Base-by-base conservation (phyloP, 306 rosid species). In the Bauhinia variegata region DNA sequence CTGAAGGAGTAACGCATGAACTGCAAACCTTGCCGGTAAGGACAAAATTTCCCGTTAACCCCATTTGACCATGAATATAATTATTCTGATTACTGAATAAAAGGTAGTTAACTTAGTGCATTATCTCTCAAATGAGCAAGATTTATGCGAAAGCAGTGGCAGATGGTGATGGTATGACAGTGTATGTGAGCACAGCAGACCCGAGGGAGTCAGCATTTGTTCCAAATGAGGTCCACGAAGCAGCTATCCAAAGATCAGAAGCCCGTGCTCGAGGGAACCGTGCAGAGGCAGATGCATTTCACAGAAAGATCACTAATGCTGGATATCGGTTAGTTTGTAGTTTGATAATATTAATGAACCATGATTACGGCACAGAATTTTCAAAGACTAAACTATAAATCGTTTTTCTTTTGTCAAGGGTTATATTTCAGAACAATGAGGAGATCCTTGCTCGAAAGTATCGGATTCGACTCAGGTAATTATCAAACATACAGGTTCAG, bases 121-220 rank as follows among this genome's bases (percentile, higher is more conserved):
- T 34, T 7, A 34, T 3, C 38, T 34, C 38, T 3, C 4, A 34
- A 34, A 34, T 34, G 38, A 7, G 73, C 41, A 68, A 93, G 99
- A 85, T 93, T 52, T 90, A 88, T 78, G 79, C 81, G 44, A 93
- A 68, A 73, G 91, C 97, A n/a, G 84, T 93, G 30, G 80, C 91
- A 36, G 99, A 93, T 75, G 99, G 99, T 23, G 99, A 93, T 79
- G 76, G 89, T 4, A 28, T 93, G 70, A 88, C 97, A 3, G 97
- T 88, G 6, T 90, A 88, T 81, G 97, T 93, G n/a, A 90, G 87
- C 78, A 85, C 96, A 16, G 7, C 77, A 30, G 89, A 88, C 32
- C 82, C 96, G 8, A 73, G 95, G 37, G 99, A 93, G 48, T 88
- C 96, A 11, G 79, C 88, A 1, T n/a, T 39, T 46, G 74, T 93